Base-by-base conservation (phyloP, 164 flowering plant genomes). In the Dillenia suffruticosa region DNA sequence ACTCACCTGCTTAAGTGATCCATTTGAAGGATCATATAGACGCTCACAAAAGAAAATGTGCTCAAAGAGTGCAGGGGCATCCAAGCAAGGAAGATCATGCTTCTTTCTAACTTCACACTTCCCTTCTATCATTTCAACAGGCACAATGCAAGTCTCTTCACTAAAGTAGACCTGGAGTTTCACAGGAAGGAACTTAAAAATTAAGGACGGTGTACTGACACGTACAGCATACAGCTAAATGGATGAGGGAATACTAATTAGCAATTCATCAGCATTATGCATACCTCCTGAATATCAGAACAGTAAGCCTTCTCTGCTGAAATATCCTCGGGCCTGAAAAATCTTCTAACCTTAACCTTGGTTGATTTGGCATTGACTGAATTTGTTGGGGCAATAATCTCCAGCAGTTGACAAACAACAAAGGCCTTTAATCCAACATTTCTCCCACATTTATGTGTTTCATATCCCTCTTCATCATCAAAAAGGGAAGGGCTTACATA, bases 291-390 rank as follows among this genome's bases (percentile, higher is more conserved):
- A 62, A 92, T 77, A 70, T 94, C 96, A 24, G 96, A 89, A 44
- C 56, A 64, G 74, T 94, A 89, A 26, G 97, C 94, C 72, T 92
- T 89, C 64, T 90, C 90, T 15, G 75, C 50, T 56, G 97, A 92
- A 51, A 88, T 68, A 46, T 94, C 99, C 66, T 94, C 97, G 16
- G 99, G 97, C 59, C 97, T 80, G 75, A 78, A 94, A 76, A 88
- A 94, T 74, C 96, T 84, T 63, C 89, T 70, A 46, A 89, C 83
- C 68, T 82, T 83, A 48, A 88, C 79, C 62, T 71, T 14, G 1
- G 81, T 75, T 40, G 79, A 78, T 58, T 49, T 61, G 8, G 67
- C 51, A 12, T 64, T 70, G 70, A 76, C 72, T 57, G 76, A 32
- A 64, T 72, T 78, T 15, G 81, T 72, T 3, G 81, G 70, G 2